phyloP scores from a whole-genome alignment of 345 rosid genomes.

The Arabis hirsuta region DNA sequence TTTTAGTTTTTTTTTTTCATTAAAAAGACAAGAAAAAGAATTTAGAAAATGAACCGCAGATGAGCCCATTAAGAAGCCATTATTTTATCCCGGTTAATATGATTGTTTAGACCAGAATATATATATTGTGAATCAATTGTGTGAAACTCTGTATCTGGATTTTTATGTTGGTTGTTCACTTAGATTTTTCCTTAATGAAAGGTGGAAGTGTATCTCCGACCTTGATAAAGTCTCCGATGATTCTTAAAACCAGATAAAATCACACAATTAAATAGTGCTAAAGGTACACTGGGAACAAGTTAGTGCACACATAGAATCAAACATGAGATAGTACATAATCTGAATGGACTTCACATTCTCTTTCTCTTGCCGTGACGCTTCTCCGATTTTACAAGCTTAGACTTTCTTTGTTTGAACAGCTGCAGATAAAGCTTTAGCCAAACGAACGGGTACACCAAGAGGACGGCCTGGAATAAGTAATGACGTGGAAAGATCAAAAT shows the following conservation, averaged over 20 bases:
- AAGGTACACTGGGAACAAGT: neutral
- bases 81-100: too few relatives aligned
- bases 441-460: slow-evolving; percentile 70
- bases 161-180: neutral
- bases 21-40: too few relatives aligned
- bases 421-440: slow-evolving; percentile 79
- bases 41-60: too few relatives aligned
- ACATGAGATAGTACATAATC: slow-evolving; percentile 8
- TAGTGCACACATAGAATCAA: neutral
- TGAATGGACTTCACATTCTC: slow-evolving; percentile 45
- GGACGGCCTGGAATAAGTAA: slow-evolving; percentile 54
- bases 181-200: too few relatives aligned
- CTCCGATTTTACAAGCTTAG: slow-evolving; percentile 53
- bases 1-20: too few relatives aligned
- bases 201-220: neutral
- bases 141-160: neutral
- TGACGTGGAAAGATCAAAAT: neutral
- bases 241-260: neutral
- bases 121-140: neutral
- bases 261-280: neutral
- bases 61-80: too few relatives aligned
- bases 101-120: too few relatives aligned
- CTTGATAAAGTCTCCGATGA: neutral
- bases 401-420: slow-evolving; percentile 69
- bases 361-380: slow-evolving; percentile 56